Base-by-base conservation (phyloP, 176 grass and related monocot species). In the Carex cristatella region DNA sequence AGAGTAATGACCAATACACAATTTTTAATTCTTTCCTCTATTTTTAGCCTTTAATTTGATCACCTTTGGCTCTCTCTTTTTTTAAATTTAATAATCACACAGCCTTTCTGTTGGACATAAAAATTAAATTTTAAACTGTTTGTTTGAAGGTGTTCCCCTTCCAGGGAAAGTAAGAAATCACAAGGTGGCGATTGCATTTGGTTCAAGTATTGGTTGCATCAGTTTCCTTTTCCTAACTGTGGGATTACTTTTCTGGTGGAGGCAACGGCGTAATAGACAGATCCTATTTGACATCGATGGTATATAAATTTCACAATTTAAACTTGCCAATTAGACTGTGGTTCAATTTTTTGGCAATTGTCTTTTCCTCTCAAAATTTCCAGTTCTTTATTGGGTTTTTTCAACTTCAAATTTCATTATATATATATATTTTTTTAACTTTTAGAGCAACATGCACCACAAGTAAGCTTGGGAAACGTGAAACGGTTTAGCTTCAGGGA, bases 401-500 rank as follows among this genome's bases (percentile, higher is more conserved):
- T 66, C 13, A 33, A 77, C 56, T 55, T 55, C 19, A 49, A 68
- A 12, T 54, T 79, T 40, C 31, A 61, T 67, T 40, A 5, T 40
- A 58, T 14, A 23, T 23, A 23, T 23, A 23, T 23, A n/a, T 53
- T 4, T 18, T 64, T 67, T 79, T 0, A 30, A 69, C 65, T 28
- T 79, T 23, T 84, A 99, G 97, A 94, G 5, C 90, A 92, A 80
- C 87, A 85, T 86, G 42, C 87, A 91, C 8, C 88, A 9, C 81
- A 90, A 55, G 86, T 91, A 71, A 90, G 64, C 69, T 89, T 91
- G 28, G 95, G 95, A 49, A 97, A 97, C 37, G 74, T 93, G 61
- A 97, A 91, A 79, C 84, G 87, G 84, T 97, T 97, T 66, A 89
- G 85, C 46, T 97, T 97, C 86, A 85, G 89, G 66, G 95, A 97